Conservation (phyloP, 306 rosid species). For the Quercus gilva region DNA sequence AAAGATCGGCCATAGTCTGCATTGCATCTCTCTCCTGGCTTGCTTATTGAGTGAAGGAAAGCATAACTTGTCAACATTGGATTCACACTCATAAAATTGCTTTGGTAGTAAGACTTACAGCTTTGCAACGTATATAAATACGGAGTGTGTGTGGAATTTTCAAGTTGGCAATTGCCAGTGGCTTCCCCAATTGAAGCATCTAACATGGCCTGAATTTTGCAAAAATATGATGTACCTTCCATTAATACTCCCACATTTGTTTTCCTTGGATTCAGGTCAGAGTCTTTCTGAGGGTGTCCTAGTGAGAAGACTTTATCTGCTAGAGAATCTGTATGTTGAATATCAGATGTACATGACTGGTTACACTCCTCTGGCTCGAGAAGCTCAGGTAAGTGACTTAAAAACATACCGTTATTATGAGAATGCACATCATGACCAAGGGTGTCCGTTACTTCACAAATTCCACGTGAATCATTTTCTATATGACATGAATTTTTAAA, state of each 20-base stretch:
- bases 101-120: constrained; percentile 33
- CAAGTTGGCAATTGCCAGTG: constrained; percentile 35
- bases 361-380: constrained; percentile 36
- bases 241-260: constrained; percentile 29
- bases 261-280: constrained; percentile 29
- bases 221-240: constrained; percentile 35
- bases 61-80: constrained; percentile 66
- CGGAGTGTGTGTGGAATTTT: constrained; percentile 29
- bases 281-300: constrained; percentile 24
- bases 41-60: constrained; percentile 38
- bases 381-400: constrained; percentile 32
- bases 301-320: constrained; percentile 22
- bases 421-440: constrained; percentile 26
- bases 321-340: constrained; percentile 27
- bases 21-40: constrained; percentile 36
- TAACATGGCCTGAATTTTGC: constrained; percentile 18
- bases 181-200: constrained; percentile 32
- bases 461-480: constrained; percentile 27
- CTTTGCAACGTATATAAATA: constrained; percentile 30
- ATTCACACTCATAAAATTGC: constrained; percentile 63
- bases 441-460: constrained; percentile 34
- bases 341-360: constrained; percentile 30
- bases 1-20: constrained; percentile 32
- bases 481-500: constrained; percentile 32
- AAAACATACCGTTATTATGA: constrained; percentile 28